Evolutionary conservation across 768 basidiomycete genomes (phyloP), one percentile per base, ranked within the genome.

Genomic region (Tricholoma sp.): DNA sequence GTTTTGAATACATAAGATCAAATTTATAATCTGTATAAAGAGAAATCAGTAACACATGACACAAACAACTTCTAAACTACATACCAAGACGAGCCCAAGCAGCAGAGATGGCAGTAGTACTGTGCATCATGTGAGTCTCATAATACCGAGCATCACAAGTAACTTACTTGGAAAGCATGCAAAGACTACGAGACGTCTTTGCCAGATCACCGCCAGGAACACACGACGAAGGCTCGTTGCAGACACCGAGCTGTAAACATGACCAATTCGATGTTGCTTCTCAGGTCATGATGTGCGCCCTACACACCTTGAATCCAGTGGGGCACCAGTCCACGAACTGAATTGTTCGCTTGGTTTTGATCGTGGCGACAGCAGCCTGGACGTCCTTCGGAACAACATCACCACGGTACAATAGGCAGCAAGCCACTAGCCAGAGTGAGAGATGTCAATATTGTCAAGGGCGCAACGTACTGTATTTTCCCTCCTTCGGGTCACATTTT

Each of bases 301-400:
- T 14, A 61, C 69, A 39, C 41, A 82, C 81, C 77, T 95, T 95
- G 87, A 95, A 96, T 60, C 95, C 96, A 67, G 96, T 98, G 35
- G 91, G 91, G 74, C 92, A 94, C 95, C 95, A 98, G 69, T 97
- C 95, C 60, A 98, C 95, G 71, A 96, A 97, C 68, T 96, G 94
- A 68, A 98, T 97, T 22, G 96, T 97, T 63, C 90, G 85, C 83
- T 95, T 98, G 57, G 94, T 98, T 82, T 95, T 97, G 80, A 98
- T 92, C 63, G 81, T 87, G 43, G 91, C 85, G 64, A 98, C 91
- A 57, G 96, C 96, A 57, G 89, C 84, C 62, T 95, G 89, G 64
- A 88, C 89, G 71, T 98, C 96, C 81, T 96, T 97, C 65, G 95
- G 92, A 47, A 94, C 95, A 63, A 98, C 94, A 67, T 98, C 95